Percentiles rank a stretch among this genome's conserved stretches.
phyloP scores from a whole-genome alignment of 495 filamentous ascomycete genomes.

The Penicillium silybi region DNA sequence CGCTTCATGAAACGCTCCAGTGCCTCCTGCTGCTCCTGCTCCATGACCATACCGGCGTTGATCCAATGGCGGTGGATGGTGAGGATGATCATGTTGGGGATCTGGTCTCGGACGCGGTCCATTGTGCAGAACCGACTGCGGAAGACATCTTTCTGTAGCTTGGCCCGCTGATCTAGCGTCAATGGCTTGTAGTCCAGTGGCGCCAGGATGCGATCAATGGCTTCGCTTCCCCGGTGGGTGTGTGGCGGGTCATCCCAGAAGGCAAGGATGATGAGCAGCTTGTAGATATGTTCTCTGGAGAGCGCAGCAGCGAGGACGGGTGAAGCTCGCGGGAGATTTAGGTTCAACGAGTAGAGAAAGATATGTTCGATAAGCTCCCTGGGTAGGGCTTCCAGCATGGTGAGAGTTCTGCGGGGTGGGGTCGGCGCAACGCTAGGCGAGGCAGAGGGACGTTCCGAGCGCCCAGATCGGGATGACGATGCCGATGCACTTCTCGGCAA shows the following conservation, averaged over 20 bases:
- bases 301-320: conserved; percentile 33
- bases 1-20: conserved; percentile 24
- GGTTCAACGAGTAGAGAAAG: conserved; percentile 47
- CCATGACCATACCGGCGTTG: conserved; percentile 23
- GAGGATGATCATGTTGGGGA: conserved; percentile 34
- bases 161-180: conserved; percentile 13
- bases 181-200: conserved; percentile 33
- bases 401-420: conserved; percentile 23
- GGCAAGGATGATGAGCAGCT: conserved; percentile 35
- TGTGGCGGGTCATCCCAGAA: conserved; percentile 32
- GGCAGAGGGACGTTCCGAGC: not conserved
- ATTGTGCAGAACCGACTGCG: conserved; percentile 39
- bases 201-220: conserved; percentile 25
- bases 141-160: conserved; percentile 32
- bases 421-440: not conserved
- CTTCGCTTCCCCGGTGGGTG: not conserved
- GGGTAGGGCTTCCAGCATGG: conserved; percentile 47
- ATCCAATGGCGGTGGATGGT: conserved; percentile 34
- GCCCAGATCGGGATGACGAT: conserved; percentile 1
- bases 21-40: conserved; percentile 10
- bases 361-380: conserved; percentile 52
- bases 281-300: conserved; percentile 40
- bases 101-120: conserved; percentile 23
- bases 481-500: conserved; percentile 1
- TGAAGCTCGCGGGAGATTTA: conserved; percentile 45